Evolutionary conservation across 768 basidiomycete species (phyloP), one percentile per base, ranked within the genome.

Genomic region (Aureoboletus auriporus): DNA sequence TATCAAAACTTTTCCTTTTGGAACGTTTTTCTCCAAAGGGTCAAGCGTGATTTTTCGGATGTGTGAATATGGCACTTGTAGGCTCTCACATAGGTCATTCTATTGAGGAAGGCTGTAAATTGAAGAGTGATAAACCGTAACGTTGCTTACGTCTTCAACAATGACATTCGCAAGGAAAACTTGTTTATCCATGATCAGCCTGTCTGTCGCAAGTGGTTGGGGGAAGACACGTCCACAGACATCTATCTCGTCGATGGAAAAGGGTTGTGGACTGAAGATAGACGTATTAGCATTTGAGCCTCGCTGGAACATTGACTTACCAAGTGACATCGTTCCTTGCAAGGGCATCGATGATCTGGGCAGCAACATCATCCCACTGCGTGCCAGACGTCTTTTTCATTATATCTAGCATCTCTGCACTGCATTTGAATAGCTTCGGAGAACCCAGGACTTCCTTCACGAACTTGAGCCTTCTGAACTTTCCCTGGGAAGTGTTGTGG

Each of bases 261-360:
- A 83, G 10, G 81, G 77, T 49, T 86, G 84, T 10, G 84, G 83
- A 53, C 84, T 86, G 42, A 1, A 17, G 47, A 51, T 26, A 45
- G 31, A 31, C 16, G 27, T 10, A 43, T 60, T 38, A 42, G 49
- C 37, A 14, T 46, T 34, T 13, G 40, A 38, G 7, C 13, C n/a
- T 39, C 23, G 17, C 16, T 23, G 17, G 46, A 37, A 38, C 35
- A 30, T 53, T 29, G 17, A 66, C 80, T 51, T 46, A 84, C 82
- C 70, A 83, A 13, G 68, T 61, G 3, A 77, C 59, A 50, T 78
- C 74, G 17, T 62, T 68, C 12, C 54, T 60, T 11, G 81, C 76
- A 9, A 86, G 64, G 14, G 64, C 57, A 46, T 78, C 71, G 1
- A 77, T 63, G 14, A 84, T 75, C 52, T 71, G 71, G 14, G 65